A percentile compares a stretch with the other conserved stretches of the same genome.
Evolutionary conservation across 306 rosid genomes (phyloP).

Genomic region (Ammopiptanthus mongolicus): DNA sequence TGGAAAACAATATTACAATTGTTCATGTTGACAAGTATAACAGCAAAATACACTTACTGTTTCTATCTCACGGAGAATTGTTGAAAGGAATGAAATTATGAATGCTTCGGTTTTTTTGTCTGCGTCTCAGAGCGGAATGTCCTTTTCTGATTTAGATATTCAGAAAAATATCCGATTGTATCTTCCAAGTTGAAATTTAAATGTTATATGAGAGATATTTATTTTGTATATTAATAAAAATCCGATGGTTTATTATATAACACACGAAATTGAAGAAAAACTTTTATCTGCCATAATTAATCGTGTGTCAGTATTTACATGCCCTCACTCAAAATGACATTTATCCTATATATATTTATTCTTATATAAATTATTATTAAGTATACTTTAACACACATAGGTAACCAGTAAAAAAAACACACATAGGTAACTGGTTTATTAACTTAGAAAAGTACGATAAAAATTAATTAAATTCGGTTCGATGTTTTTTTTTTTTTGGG

Average conservation of each 20-base stretch:
- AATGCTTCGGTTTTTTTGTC: neutral
- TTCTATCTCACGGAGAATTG: neutral
- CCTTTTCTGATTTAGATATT: conserved; percentile 26
- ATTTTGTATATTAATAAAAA: neutral
- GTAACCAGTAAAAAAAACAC: too few relatives aligned
- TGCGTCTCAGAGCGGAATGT: conserved; percentile 13
- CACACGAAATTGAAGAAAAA: neutral
- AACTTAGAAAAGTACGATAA: too few relatives aligned
- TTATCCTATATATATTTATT: neutral
- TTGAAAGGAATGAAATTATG: neutral
- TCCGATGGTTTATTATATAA: neutral
- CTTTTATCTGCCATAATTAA: neutral
- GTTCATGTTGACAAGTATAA: neutral
- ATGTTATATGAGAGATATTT: neutral
- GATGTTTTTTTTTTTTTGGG: too few relatives aligned
- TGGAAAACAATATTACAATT: neutral
- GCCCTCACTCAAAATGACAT: neutral
- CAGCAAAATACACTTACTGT: neutral
- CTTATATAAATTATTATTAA: neutral
- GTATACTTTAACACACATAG: too few relatives aligned
- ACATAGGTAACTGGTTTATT: too few relatives aligned
- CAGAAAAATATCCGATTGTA: neutral
- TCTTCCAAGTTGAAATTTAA: neutral
- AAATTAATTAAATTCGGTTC: too few relatives aligned
- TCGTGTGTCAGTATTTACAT: neutral